A percentile compares a stretch with the other conserved stretches of the same genome.
phyloP scores from a whole-genome alignment of 768 basidiomycete genomes.

The Scleroderma citrinum region DNA sequence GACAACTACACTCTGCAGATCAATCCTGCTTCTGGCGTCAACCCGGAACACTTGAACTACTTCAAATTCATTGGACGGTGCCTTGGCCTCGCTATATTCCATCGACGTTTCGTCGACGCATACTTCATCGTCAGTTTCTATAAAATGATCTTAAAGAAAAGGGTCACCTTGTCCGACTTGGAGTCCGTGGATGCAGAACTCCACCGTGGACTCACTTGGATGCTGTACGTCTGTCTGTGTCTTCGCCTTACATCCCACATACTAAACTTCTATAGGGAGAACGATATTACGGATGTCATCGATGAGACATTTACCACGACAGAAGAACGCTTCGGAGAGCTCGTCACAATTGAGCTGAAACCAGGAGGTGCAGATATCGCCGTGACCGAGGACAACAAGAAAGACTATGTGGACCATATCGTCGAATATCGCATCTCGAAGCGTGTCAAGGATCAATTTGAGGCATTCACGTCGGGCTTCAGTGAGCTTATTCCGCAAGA shows the following conservation, averaged over 20 bases:
- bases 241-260: not conserved
- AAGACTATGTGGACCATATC: conserved; percentile 91
- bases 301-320: conserved; percentile 97
- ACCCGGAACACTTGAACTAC: conserved; percentile 98
- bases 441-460: conserved; percentile 97
- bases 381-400: conserved; percentile 98
- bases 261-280: conserved; percentile 56
- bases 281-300: conserved; percentile 96
- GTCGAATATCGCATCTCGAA: conserved; percentile 97
- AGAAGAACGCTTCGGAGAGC: conserved; percentile 97
- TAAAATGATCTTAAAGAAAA: conserved; percentile 99
- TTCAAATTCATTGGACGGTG: conserved; percentile 99
- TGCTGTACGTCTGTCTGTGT: conserved; percentile 63
- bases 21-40: conserved; percentile 96
- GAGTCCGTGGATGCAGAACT: conserved; percentile 96
- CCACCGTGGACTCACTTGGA: conserved; percentile 95
- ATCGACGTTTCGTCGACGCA: conserved; percentile 96
- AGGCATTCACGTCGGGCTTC: conserved; percentile 99
- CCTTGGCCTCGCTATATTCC: conserved; percentile 95
- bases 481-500: conserved; percentile 99
- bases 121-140: conserved; percentile 99
- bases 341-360: conserved; percentile 94
- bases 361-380: conserved; percentile 78
- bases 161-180: conserved; percentile 87
- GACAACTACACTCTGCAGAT: conserved; percentile 99